phyloP scores from a whole-genome alignment of 371 early-diverging fungal species.

The Mortierella sp. region DNA sequence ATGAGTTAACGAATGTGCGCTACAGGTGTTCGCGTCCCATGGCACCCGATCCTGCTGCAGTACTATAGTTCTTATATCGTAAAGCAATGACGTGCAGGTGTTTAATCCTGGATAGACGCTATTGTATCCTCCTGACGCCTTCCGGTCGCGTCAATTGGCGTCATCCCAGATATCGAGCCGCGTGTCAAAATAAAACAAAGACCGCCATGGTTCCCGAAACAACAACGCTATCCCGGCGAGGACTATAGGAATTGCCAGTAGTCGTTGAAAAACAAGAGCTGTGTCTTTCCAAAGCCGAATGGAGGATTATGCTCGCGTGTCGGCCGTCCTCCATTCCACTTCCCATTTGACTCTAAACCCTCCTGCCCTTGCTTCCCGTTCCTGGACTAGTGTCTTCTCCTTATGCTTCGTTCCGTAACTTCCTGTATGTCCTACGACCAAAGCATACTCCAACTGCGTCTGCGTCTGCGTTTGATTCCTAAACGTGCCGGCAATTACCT shows the following conservation, averaged over 20 bases:
- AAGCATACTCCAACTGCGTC: too few relatives aligned
- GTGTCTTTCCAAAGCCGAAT: background rate
- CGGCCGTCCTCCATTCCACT: background rate
- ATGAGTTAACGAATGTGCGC: too few relatives aligned
- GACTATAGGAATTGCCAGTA: too few relatives aligned
- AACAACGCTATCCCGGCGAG: too few relatives aligned
- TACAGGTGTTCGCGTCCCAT: too few relatives aligned
- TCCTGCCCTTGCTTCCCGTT: background rate
- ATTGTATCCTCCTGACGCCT: background rate
- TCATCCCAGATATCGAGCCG: too few relatives aligned
- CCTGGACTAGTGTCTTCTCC: background rate
- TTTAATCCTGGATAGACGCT: too few relatives aligned
- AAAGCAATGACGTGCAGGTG: too few relatives aligned
- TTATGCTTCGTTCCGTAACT: background rate
- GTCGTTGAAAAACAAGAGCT: background rate
- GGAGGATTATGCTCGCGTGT: background rate
- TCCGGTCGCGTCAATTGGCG: conserved; percentile 4
- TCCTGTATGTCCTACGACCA: background rate
- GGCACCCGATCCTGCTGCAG: background rate
- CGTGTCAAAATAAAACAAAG: background rate
- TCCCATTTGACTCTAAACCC: background rate
- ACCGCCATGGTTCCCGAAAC: background rate
- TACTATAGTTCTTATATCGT: background rate
- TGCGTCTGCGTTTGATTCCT: background rate
- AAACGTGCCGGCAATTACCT: background rate